These are phyloP conservation scores for Cladosporium sp. DNA, from an alignment of 2,329 filamentous ascomycete species.

Conservation along the genomic window DNA sequence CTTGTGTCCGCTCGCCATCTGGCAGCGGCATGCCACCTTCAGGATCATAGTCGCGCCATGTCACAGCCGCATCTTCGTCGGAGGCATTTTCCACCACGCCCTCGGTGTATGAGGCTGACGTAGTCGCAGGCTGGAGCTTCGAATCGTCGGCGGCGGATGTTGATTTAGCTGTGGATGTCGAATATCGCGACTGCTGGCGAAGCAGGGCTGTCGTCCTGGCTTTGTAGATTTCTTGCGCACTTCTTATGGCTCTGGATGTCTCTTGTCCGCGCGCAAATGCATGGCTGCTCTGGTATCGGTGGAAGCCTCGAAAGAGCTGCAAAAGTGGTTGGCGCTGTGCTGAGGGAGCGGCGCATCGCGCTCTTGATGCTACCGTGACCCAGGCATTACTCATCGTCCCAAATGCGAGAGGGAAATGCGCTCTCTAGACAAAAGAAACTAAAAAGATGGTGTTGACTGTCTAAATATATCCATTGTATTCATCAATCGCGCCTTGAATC, in stretches of 20 bases:
- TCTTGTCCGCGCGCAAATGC: slow-evolving; percentile 13
- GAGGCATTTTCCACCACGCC: slow-evolving; percentile 22
- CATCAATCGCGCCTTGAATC: too few species aligned
- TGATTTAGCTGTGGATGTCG: background rate
- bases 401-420: background rate
- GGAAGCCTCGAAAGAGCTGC: slow-evolving; percentile 36
- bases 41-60: slow-evolving; percentile 44
- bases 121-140: slow-evolving; percentile 31
- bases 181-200: slow-evolving; percentile 8
- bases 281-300: slow-evolving; percentile 25
- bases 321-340: slow-evolving; percentile 30
- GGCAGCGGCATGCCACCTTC: slow-evolving; percentile 40
- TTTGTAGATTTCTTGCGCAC: background rate
- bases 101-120: slow-evolving; percentile 34
- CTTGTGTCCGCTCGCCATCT: slow-evolving; percentile 33
- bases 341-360: slow-evolving; percentile 28
- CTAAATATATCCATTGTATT: too few species aligned
- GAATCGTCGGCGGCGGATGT: slow-evolving; percentile 20
- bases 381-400: slow-evolving; percentile 39
- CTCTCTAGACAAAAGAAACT: slow-evolving; percentile 7
- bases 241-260: slow-evolving; percentile 13
- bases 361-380: slow-evolving; percentile 34
- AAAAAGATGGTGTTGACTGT: background rate
- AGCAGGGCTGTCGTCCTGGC: background rate
- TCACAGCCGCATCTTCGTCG: slow-evolving; percentile 27